phyloP scores from a whole-genome alignment of 352 stramenopile genomes.

The Phytophthora pistaciae region DNA sequence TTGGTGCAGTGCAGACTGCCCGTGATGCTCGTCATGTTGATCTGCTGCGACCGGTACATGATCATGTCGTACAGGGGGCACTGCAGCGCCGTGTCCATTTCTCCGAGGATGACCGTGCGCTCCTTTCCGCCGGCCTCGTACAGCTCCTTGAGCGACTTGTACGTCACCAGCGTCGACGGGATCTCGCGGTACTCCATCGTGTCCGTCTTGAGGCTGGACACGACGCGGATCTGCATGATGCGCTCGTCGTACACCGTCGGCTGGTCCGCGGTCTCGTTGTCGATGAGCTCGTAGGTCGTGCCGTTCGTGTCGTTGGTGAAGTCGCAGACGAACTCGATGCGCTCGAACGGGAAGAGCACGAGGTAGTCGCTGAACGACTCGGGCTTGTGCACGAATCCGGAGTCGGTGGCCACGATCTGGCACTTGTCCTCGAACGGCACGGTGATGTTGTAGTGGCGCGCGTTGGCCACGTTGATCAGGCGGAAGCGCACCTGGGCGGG shows the following conservation, averaged over 20 bases:
- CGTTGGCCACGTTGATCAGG: slow-evolving; percentile 67
- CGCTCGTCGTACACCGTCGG: slow-evolving; percentile 58
- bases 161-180: slow-evolving; percentile 41
- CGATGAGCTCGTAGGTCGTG: slow-evolving; percentile 58
- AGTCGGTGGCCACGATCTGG: slow-evolving; percentile 68
- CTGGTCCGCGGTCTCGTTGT: slow-evolving; percentile 55
- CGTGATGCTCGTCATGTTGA: slow-evolving; percentile 58
- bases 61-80: slow-evolving; percentile 54
- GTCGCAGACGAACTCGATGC: slow-evolving; percentile 70
- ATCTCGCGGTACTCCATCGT: slow-evolving; percentile 50
- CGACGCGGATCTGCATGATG: slow-evolving; percentile 59
- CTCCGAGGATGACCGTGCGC: slow-evolving; percentile 63
- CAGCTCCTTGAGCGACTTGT: slow-evolving; percentile 67
- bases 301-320: slow-evolving; percentile 50
- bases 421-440: slow-evolving; percentile 77
- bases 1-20: slow-evolving; percentile 65
- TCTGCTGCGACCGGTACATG: slow-evolving; percentile 60
- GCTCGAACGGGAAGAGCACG: slow-evolving; percentile 61
- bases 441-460: slow-evolving; percentile 82
- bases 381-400: slow-evolving; percentile 64
- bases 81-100: slow-evolving; percentile 55
- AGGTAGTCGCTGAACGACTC: slow-evolving; percentile 49
- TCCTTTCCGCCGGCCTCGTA: slow-evolving; percentile 64
- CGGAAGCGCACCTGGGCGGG: slow-evolving; percentile 76
- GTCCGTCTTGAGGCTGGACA: slow-evolving; percentile 46